These are phyloP conservation scores for Modicella reniformis DNA, from an alignment of 371 early-diverging fungal genomes.

Conservation along the genomic window DNA sequence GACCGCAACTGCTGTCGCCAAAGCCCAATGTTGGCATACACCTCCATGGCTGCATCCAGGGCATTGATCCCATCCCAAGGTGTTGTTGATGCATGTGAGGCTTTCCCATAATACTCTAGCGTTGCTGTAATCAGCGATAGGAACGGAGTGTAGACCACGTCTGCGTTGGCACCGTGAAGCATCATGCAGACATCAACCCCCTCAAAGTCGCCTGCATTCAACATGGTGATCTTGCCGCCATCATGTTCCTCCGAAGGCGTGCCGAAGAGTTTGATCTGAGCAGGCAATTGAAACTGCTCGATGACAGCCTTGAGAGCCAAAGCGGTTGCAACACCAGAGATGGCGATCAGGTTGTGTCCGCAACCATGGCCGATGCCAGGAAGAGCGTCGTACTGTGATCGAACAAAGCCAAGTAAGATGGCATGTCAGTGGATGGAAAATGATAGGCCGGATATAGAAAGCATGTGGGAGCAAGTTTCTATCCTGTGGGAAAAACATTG, in stretches of 20 bases:
- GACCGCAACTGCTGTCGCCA: conserved; percentile 77
- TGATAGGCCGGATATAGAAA: too few relatives aligned
- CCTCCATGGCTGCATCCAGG: conserved; percentile 73
- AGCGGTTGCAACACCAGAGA: conserved; percentile 75
- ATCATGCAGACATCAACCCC: conserved; percentile 79
- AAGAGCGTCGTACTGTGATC: conserved; percentile 30
- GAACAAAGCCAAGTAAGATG: background rate
- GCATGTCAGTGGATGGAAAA: too few relatives aligned
- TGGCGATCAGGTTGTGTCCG: conserved; percentile 57
- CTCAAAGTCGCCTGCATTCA: conserved; percentile 69
- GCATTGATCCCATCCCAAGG: conserved; percentile 86
- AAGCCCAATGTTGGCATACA: conserved; percentile 69
- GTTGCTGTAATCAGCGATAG: conserved; percentile 58
- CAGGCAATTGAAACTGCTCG: conserved; percentile 61
- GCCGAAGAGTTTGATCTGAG: conserved; percentile 77
- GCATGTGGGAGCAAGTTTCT: too few relatives aligned
- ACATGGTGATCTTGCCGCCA: conserved; percentile 80
- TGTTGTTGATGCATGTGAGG: conserved; percentile 70
- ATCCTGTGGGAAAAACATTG: too few relatives aligned
- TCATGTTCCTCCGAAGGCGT: conserved; percentile 80
- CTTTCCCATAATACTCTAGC: conserved; percentile 74
- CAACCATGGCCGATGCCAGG: conserved; percentile 36
- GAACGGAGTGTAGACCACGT: conserved; percentile 47
- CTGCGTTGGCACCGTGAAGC: conserved; percentile 74
- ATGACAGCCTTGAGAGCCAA: conserved; percentile 65